Evolutionary conservation across 495 filamentous ascomycete species (phyloP).

Genomic region (Penicillium argentinense): DNA sequence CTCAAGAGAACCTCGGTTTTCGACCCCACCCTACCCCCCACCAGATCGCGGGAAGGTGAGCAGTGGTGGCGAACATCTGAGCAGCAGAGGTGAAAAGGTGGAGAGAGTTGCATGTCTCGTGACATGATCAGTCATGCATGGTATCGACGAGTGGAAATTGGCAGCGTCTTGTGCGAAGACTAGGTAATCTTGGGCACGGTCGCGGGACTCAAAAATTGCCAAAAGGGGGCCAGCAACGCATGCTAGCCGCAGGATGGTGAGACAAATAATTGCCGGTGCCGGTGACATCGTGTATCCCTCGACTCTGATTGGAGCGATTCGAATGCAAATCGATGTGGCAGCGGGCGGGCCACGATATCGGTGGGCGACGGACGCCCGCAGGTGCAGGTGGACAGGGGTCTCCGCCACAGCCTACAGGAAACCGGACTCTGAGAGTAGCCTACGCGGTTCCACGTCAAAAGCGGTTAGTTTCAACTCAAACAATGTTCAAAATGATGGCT

Average conservation of each 20-base stretch:
- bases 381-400: conserved; percentile 28
- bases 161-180: conserved; percentile 16
- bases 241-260: conserved; percentile 11
- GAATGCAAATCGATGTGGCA: conserved; percentile 10
- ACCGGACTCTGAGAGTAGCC: conserved; percentile 72
- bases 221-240: conserved; percentile 2
- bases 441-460: conserved; percentile 42
- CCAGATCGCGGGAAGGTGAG: background rate
- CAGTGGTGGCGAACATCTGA: too few species aligned
- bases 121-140: background rate
- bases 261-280: conserved; percentile 8
- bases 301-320: conserved; percentile 20
- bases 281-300: conserved; percentile 3
- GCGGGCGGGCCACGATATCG: conserved; percentile 11
- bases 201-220: conserved; percentile 7
- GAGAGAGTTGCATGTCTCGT: background rate
- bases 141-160: background rate
- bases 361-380: conserved; percentile 19
- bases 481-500: conserved; percentile 17
- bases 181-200: conserved; percentile 17
- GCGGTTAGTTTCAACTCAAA: conserved; percentile 39
- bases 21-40: background rate
- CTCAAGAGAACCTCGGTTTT: background rate
- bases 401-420: conserved; percentile 57
- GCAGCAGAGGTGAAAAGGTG: background rate